These are phyloP conservation scores for Eragrostis curvula DNA, from an alignment of 176 grass and related monocot genomes.

Conservation along the genomic window DNA sequence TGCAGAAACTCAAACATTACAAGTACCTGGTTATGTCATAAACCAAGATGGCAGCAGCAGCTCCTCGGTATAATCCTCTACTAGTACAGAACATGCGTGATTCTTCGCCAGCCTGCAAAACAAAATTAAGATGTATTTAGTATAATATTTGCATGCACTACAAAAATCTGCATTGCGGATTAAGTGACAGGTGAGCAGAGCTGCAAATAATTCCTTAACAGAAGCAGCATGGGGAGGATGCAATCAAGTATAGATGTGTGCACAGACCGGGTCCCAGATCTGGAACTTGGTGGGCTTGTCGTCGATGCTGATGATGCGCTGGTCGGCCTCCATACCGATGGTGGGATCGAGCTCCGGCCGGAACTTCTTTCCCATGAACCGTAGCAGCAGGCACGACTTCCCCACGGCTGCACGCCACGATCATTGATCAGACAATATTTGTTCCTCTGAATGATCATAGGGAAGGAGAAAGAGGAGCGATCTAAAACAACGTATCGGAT, in stretches of 20 bases:
- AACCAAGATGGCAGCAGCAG: constrained; percentile 39
- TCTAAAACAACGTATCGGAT: too few species aligned
- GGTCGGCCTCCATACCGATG: constrained; percentile 11
- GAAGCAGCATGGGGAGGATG: background rate
- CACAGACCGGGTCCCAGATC: constrained; percentile 52
- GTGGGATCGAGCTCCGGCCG: constrained; percentile 40
- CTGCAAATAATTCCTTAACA: background rate
- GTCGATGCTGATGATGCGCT: constrained; percentile 35
- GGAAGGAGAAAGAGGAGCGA: too few species aligned
- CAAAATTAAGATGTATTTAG: background rate
- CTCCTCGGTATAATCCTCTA: constrained; percentile 44
- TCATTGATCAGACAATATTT: background rate
- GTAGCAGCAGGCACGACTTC: too few species aligned
- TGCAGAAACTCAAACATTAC: background rate
- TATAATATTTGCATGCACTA: background rate
- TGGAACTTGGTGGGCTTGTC: constrained; percentile 45
- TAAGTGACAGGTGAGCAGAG: too few species aligned
- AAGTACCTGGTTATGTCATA: constrained; percentile 3
- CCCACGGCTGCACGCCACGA: background rate
- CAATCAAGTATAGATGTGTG: background rate
- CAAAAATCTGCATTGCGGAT: background rate
- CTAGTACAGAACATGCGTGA: constrained; percentile 27
- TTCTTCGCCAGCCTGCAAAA: constrained; percentile 47
- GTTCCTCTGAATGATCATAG: background rate
- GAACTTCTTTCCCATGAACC: constrained; percentile 23